Percentiles rank a stretch among this genome's conserved stretches.
These are phyloP conservation scores for Backusella australiensis DNA, from an alignment of 192 early-diverging fungal genomes.

Conservation along the genomic window DNA sequence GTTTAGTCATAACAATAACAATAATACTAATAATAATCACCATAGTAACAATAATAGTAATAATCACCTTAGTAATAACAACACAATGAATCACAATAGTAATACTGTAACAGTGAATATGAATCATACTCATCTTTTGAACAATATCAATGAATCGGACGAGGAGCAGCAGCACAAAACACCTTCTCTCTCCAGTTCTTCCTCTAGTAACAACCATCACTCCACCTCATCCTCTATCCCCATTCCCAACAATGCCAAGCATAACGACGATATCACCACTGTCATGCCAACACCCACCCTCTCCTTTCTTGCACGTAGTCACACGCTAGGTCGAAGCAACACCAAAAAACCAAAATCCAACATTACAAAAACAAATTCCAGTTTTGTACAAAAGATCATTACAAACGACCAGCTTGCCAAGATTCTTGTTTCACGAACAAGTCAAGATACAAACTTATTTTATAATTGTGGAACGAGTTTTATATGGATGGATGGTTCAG, in stretches of 20 bases:
- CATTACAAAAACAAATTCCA: conserved; percentile 70
- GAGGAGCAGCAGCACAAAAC: not conserved
- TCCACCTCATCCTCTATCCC: not conserved
- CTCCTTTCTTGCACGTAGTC: conserved; percentile 17
- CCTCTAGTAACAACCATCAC: not conserved
- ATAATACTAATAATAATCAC: not conserved
- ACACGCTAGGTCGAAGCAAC: not conserved
- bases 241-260: not conserved
- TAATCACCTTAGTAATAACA: not conserved
- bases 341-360: conserved; percentile 53
- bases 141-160: conserved; percentile 4
- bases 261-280: not conserved
- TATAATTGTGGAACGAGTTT: conserved; percentile 71
- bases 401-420: conserved; percentile 69
- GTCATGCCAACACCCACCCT: conserved; percentile 16
- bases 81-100: not conserved
- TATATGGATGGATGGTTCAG: conserved; percentile 65
- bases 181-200: conserved; percentile 5
- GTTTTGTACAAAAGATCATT: conserved; percentile 64
- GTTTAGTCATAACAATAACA: conserved; percentile 4
- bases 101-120: not conserved
- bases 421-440: conserved; percentile 49
- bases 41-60: not conserved
- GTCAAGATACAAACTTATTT: conserved; percentile 68
- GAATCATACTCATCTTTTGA: not conserved